Evolutionary conservation across 2,329 filamentous ascomycete genomes (phyloP).

Genomic region (Arthroderma sp.): DNA sequence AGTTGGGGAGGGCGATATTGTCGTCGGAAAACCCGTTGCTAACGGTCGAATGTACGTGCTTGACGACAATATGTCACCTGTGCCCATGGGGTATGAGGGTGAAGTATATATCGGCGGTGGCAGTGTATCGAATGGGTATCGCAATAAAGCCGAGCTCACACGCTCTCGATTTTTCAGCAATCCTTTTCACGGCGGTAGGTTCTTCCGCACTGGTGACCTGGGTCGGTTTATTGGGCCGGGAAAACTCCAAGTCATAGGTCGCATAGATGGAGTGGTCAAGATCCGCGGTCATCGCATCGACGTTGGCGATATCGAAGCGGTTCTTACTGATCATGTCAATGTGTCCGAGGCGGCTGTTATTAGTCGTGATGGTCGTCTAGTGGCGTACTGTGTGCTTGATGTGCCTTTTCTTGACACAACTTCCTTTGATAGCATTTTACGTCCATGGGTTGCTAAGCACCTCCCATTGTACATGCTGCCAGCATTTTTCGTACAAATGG

Average conservation of each 20-base stretch:
- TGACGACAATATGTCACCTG: slow-evolving; percentile 27
- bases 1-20: slow-evolving; percentile 4
- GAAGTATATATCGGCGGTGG: slow-evolving; percentile 32
- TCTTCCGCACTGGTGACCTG: slow-evolving; percentile 6
- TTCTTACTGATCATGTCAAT: background rate
- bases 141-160: slow-evolving; percentile 14
- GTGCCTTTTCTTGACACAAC: background rate
- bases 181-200: slow-evolving; percentile 5
- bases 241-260: slow-evolving; percentile 1
- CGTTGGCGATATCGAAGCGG: slow-evolving; percentile 4
- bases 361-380: background rate
- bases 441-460: slow-evolving; percentile 7
- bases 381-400: slow-evolving; percentile 4
- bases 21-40: slow-evolving; percentile 21
- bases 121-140: slow-evolving; percentile 19
- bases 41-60: slow-evolving; percentile 33
- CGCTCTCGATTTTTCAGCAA: slow-evolving; percentile 16
- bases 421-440: slow-evolving; percentile 1
- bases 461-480: slow-evolving; percentile 28
- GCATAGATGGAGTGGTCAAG: slow-evolving; percentile 4
- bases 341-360: slow-evolving; percentile 1
- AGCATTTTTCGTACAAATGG: slow-evolving; percentile 27
- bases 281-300: slow-evolving; percentile 3
- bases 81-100: slow-evolving; percentile 32
- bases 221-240: background rate